phyloP scores from a whole-genome alignment of 352 stramenopile genomes.

The Globisporangium solare region DNA sequence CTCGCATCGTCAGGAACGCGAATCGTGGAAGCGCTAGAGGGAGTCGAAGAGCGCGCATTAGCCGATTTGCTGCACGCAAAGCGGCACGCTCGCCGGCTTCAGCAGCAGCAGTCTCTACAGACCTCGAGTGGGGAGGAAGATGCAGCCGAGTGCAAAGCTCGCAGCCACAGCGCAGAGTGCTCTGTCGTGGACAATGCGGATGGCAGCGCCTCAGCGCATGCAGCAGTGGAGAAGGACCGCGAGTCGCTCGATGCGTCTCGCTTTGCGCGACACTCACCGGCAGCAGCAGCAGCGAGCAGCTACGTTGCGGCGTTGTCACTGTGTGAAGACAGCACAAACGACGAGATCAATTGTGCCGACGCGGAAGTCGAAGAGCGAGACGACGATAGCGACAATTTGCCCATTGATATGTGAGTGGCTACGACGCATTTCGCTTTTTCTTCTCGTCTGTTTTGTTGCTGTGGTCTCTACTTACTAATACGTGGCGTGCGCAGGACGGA shows the following conservation, averaged over 20 bases:
- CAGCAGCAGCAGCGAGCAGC: no score
- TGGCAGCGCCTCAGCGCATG: no score
- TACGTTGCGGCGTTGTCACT: no score
- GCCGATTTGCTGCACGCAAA: constrained; percentile 11
- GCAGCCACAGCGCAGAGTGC: background rate
- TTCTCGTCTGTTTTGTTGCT: constrained; percentile 11
- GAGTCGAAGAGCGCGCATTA: constrained; percentile 4
- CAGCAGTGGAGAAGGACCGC: no score
- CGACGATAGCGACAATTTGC: constrained; percentile 26
- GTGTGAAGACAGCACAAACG: background rate
- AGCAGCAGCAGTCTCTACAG: background rate
- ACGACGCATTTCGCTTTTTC: background rate
- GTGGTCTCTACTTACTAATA: background rate
- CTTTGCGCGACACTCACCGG: no score
- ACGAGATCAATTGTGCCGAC: background rate
- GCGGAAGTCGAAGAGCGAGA: background rate
- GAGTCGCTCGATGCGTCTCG: no score
- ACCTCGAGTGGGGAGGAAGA: no score
- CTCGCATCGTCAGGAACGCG: no score
- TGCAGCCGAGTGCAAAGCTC: background rate
- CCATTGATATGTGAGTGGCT: constrained; percentile 59
- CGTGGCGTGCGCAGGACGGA: constrained; percentile 24
- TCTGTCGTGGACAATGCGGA: background rate
- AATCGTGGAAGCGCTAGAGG: no score
- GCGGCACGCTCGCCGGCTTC: constrained; percentile 7